Conservation (phyloP, 306 rosid species). For the Cucumis hystrix region DNA sequence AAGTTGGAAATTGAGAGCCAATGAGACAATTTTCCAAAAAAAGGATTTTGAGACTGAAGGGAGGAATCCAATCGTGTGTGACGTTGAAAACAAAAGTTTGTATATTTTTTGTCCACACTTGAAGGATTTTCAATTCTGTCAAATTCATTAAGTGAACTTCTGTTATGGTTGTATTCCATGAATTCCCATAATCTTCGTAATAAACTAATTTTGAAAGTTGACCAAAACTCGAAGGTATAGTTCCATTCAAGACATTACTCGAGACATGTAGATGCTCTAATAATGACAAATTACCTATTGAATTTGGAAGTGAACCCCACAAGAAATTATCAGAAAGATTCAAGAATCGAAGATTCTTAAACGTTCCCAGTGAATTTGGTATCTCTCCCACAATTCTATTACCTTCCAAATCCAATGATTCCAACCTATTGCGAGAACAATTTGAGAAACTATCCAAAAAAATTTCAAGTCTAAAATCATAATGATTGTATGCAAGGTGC, state of each 20-base stretch:
- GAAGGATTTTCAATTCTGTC: background rate
- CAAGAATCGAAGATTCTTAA: too few relatives aligned
- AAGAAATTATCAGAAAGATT: too few relatives aligned
- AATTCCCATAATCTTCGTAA: too few relatives aligned
- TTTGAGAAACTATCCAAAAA: background rate
- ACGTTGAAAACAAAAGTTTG: background rate
- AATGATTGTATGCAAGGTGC: background rate
- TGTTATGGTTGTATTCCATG: background rate
- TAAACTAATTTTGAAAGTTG: too few relatives aligned
- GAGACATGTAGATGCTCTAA: too few relatives aligned
- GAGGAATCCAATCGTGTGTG: background rate
- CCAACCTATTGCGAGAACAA: background rate
- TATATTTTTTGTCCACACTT: fast-evolving
- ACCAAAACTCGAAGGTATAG: too few relatives aligned
- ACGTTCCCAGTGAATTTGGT: too few relatives aligned
- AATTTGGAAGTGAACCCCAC: too few relatives aligned
- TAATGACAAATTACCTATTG: too few relatives aligned
- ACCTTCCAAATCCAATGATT: background rate
- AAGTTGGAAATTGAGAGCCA: background rate
- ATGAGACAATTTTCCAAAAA: background rate
- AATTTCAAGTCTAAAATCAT: background rate
- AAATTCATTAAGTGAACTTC: background rate
- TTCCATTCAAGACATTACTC: too few relatives aligned
- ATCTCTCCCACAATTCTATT: too few relatives aligned
- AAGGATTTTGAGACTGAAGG: background rate